Evolutionary conservation across 2,329 filamentous ascomycete species (phyloP), one percentile per base, ranked within the genome.

Genomic region (Epichloe baconii): DNA sequence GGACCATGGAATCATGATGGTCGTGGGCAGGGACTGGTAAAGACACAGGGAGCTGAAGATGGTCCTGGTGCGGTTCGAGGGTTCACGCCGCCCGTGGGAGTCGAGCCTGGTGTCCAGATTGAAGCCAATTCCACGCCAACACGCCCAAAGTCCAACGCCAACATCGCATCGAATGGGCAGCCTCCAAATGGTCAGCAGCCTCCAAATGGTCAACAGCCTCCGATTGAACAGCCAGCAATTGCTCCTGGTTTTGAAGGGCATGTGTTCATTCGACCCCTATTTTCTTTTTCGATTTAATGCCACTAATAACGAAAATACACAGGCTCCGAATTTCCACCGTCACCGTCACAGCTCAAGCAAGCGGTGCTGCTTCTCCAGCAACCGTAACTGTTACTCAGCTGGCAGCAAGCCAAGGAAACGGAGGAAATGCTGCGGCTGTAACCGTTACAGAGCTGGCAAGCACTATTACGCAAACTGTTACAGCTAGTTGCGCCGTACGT

Each of bases 361-460:
- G n/a, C 10, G 45, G 6, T 14, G 34, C 19, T 19, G 5, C 5
- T 14, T 4, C 19, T 36, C 17, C 45, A 31, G 36, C 36, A n/a
- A 48, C 47, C 11, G 37, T 48, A 4, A 48, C 47, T 11, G 47
- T 48, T 21, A 48, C 47, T 11, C 47, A 48, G n/a, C 5, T 40
- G 19, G 31, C 31, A 31, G 38, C 47, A 37, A 42, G 11, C 36
- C 36, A 51, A 14, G 31, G 23, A 42, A 36, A 47, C 45, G 26
- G 36, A 4, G 44, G 31, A 19, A 31, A 23, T 51, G 19, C 10
- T 40, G 37, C 54, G 36, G 53, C 50, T 10, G 54, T 61, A 10
- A 62, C 61, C 5, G 49, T 48, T 26, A 52, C 50, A 5, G 44
- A 47, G 36, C 40, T 46, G 19, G 46, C 49, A 11, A 52, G 38